A percentile compares a stretch with the other conserved stretches of the same genome.
phyloP scores from a whole-genome alignment of 2,329 filamentous ascomycete genomes.

The Ascochyta fabae region DNA sequence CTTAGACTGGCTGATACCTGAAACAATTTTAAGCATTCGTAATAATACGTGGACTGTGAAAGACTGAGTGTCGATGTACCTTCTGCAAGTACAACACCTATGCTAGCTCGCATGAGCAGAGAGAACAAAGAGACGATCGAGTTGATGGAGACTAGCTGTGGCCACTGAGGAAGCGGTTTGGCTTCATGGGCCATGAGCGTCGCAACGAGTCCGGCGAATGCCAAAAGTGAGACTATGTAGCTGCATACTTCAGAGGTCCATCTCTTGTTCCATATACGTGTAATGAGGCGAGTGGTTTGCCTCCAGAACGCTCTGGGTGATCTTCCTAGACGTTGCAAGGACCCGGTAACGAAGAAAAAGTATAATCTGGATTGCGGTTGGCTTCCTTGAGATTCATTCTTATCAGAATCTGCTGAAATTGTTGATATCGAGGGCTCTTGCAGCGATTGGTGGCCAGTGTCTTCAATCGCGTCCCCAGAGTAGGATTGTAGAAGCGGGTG shows the following conservation, averaged over 20 bases:
- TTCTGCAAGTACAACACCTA: conserved; percentile 18
- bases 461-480: no score
- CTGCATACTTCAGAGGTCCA: conserved; percentile 10
- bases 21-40: no score
- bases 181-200: not conserved
- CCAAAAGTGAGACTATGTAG: not conserved
- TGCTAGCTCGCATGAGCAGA: not conserved
- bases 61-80: not conserved
- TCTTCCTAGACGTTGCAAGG: no score
- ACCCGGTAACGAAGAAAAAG: no score
- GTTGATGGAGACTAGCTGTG: not conserved
- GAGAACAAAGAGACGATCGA: not conserved
- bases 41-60: not conserved
- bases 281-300: no score
- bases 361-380: no score
- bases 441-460: no score
- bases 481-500: no score
- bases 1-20: conserved; percentile 25
- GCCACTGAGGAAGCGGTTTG: not conserved
- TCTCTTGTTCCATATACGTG: not conserved
- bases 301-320: no score
- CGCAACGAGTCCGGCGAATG: not conserved
- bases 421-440: no score
- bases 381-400: no score
- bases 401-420: no score